Base-by-base conservation (phyloP, 345 rosid genomes). In the Syzygium oleosum region DNA sequence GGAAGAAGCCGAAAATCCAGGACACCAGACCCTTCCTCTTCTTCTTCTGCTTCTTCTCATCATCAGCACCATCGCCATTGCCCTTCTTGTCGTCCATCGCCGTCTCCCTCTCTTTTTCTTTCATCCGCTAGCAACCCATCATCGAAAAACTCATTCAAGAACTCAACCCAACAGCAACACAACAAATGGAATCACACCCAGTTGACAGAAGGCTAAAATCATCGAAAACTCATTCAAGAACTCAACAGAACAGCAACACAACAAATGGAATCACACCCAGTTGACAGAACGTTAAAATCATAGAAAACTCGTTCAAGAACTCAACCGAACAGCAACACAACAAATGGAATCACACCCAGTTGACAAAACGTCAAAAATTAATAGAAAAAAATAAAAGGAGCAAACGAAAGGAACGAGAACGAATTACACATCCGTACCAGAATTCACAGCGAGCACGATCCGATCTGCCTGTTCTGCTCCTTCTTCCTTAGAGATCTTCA, bases 1-100 rank as follows among this genome's bases (percentile, higher is more conserved):
- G 91, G 88, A 95, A 96, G 55, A 97, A 85, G 17, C 92, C 93
- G 31, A 98, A 96, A 34, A 98, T 79, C 63, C 99, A 94, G 52
- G 97, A 94, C 49, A 98, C 80, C 54, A 96, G 27, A 41, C 99
- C 98, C 88, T 91, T 93, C 61, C 88, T 88, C 91, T 92, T 95
- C 93, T 92, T 92, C 91, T 52, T 52, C 59, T 59, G 27, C 65
- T 43, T 87, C 79, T n/a, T 85, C 85, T 87, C 90, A 73, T 88
- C 89, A 85, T 86, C 87, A 51, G 55, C 86, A 43, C 53, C 54
- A 41, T 86, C 77, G 77, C 85, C 86, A 73, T 4, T 43, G 49
- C 49, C 53, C 87, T 41, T 56, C 87, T 65, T 85, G 65, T 56
- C 87, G 65, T 56, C 87, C 65, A n/a, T 31, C 77, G 38, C 87